Evolutionary conservation across 2,329 filamentous ascomycete species (phyloP).

Genomic region (Pestalotiopsis sp.): DNA sequence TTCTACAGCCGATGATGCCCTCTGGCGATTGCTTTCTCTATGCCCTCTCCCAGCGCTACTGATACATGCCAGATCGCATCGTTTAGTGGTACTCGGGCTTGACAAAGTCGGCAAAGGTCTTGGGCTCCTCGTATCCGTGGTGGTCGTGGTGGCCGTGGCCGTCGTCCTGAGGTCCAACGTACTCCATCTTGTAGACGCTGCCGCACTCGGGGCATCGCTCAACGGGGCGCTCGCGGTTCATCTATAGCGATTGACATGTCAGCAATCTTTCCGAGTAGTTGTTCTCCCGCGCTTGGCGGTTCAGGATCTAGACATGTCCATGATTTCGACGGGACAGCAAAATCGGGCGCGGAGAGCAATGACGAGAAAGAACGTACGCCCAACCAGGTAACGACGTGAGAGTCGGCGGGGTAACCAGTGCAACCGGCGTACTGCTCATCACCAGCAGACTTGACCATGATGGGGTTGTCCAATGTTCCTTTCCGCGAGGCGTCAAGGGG

Average conservation of each 20-base stretch:
- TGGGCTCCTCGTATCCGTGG: slow-evolving; percentile 78
- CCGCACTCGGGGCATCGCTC: slow-evolving; percentile 98
- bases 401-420: slow-evolving; percentile 92
- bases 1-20: slow-evolving; percentile 9
- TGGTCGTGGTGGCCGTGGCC: slow-evolving; percentile 59
- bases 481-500: slow-evolving; percentile 88
- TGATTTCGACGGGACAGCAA: background rate
- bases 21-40: slow-evolving; percentile 4
- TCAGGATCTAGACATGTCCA: background rate
- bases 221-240: slow-evolving; percentile 85
- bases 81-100: slow-evolving; percentile 90
- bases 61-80: background rate
- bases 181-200: slow-evolving; percentile 97
- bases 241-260: slow-evolving; percentile 46
- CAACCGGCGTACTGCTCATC: slow-evolving; percentile 97
- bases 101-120: slow-evolving; percentile 96
- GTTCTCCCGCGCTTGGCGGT: background rate
- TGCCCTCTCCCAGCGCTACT: background rate
- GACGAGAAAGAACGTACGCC: slow-evolving; percentile 61
- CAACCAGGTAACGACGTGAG: slow-evolving; percentile 88
- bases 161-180: slow-evolving; percentile 82
- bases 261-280: background rate
- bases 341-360: slow-evolving; percentile 14
- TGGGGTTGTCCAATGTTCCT: slow-evolving; percentile 91
- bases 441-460: slow-evolving; percentile 86